These are phyloP conservation scores for Noccaea bulbosa DNA, from an alignment of 345 rosid species.

Conservation along the genomic window DNA sequence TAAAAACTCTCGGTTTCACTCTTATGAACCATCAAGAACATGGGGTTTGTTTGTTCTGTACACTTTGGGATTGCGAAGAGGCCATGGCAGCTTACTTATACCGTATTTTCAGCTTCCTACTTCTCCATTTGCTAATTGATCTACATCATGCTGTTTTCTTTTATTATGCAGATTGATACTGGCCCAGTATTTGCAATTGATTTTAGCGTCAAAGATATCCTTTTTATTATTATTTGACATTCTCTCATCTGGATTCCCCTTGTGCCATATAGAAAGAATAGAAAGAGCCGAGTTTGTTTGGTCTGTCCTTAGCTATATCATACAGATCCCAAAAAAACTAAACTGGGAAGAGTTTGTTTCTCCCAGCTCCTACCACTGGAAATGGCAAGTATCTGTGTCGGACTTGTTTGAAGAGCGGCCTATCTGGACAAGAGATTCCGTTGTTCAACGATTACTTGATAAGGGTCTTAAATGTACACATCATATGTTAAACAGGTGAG, in stretches of 20 bases:
- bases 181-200: slow-evolving; percentile 88
- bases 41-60: not conserved
- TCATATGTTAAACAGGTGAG: slow-evolving; percentile 75
- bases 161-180: slow-evolving; percentile 64
- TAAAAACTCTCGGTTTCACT: slow-evolving; percentile 15
- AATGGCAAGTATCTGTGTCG: slow-evolving; percentile 72
- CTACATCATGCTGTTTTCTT: slow-evolving; percentile 15
- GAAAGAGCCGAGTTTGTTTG: slow-evolving; percentile 24
- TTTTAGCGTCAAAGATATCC: slow-evolving; percentile 90
- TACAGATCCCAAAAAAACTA: slow-evolving; percentile 85
- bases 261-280: not conserved
- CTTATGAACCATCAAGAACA: slow-evolving; percentile 18
- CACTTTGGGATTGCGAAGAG: not conserved
- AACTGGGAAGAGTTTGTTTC: slow-evolving; percentile 67
- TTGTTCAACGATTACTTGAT: slow-evolving; percentile 67
- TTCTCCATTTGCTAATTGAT: slow-evolving; percentile 8
- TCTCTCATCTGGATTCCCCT: not conserved
- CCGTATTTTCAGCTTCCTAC: not conserved
- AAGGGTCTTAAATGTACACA: slow-evolving; percentile 65
- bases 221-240: slow-evolving; percentile 34
- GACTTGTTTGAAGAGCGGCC: slow-evolving; percentile 86
- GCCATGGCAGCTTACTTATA: slow-evolving; percentile 11
- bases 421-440: slow-evolving; percentile 83
- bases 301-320: slow-evolving; percentile 62
- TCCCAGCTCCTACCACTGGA: slow-evolving; percentile 67